Base-by-base conservation (phyloP, 768 basidiomycete species). In the Lentinula lateritia region DNA sequence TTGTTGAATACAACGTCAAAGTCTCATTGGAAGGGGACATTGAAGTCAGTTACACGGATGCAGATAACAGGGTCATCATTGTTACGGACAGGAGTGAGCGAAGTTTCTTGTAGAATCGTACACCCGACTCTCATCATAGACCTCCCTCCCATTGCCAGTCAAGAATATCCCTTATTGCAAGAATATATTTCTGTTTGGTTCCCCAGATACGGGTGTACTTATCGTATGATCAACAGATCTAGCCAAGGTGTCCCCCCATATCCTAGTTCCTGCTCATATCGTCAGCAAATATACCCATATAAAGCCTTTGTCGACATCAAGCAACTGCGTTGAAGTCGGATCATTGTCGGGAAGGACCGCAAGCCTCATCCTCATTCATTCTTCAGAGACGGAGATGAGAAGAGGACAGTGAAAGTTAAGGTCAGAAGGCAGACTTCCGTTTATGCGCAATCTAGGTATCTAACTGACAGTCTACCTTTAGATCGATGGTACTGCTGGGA, bases 321-420 rank as follows among this genome's bases (percentile, higher is more conserved):
- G 74, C 84, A 90, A 66, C 82, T 94, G 56, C 85, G 90, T 50
- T 98, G 95, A 96, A 76, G 85, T 3, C 84, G 95, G 5, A 90
- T 97, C 62, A 72, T 76, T 3, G 78, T 90, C 41, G 71, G 75
- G 0, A 70, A 61, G 13, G 61, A 78, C 63, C 77, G 77, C 1
- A 65, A 70, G 43, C 75, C 71, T 2, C 95, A 98, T 71, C 71
- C 83, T 6, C 92, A 95, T 71, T 84, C 93, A 15, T 98, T 96
- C 73, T 78, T 82, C 61, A 80, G 95, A 23, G 93, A 98, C 66
- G 96, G 95, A 1, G 92, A 95, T 3, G 95, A 98, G 70, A 96
- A 91, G 78, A 80, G 86, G 4, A 70, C 88, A 36, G 80, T 87
- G 6, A 82, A 83, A n/a, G 85, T 80, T 13, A 80, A 83, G 72